These are phyloP conservation scores for Boletus rufocinnamomeus DNA, from an alignment of 768 basidiomycete species.

Conservation along the genomic window DNA sequence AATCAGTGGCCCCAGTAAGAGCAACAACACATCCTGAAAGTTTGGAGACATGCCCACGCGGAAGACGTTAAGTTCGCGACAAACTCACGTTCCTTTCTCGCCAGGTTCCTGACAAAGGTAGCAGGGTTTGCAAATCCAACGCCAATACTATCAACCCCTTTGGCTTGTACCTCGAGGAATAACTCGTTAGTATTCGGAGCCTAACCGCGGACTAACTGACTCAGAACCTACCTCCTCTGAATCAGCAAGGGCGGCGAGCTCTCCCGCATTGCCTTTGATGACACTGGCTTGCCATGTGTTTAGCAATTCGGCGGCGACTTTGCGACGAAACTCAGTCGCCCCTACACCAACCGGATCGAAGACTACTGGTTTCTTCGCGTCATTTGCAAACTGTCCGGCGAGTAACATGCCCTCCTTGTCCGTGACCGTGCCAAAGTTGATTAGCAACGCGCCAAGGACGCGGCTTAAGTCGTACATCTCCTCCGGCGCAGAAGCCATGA, in stretches of 20 bases:
- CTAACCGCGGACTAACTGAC: not conserved
- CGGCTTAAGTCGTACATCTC: constrained; percentile 81
- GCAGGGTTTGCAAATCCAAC: constrained; percentile 75
- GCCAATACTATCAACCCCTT: constrained; percentile 87
- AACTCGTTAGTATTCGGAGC: not conserved
- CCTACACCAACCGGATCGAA: constrained; percentile 95
- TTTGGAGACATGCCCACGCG: not conserved
- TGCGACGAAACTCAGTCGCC: constrained; percentile 71
- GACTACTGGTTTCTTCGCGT: constrained; percentile 70
- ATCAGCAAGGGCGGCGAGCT: constrained; percentile 78
- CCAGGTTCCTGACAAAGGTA: constrained; percentile 65
- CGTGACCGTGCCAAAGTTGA: constrained; percentile 86
- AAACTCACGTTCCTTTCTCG: constrained; percentile 70
- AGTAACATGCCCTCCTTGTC: constrained; percentile 72
- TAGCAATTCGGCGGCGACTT: constrained; percentile 59
- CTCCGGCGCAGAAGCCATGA: constrained; percentile 84
- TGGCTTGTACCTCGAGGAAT: constrained; percentile 56
- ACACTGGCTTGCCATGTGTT: constrained; percentile 82
- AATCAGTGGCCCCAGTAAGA: constrained; percentile 79
- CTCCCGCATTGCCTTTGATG: constrained; percentile 93
- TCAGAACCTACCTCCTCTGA: constrained; percentile 61
- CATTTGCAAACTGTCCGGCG: constrained; percentile 72
- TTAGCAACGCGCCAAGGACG: constrained; percentile 66
- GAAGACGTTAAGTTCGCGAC: not conserved
- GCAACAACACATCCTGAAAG: constrained; percentile 73